Evolutionary conservation across 257 asterid species (phyloP), one percentile per base, ranked within the genome.

Genomic region (Avicennia marina): DNA sequence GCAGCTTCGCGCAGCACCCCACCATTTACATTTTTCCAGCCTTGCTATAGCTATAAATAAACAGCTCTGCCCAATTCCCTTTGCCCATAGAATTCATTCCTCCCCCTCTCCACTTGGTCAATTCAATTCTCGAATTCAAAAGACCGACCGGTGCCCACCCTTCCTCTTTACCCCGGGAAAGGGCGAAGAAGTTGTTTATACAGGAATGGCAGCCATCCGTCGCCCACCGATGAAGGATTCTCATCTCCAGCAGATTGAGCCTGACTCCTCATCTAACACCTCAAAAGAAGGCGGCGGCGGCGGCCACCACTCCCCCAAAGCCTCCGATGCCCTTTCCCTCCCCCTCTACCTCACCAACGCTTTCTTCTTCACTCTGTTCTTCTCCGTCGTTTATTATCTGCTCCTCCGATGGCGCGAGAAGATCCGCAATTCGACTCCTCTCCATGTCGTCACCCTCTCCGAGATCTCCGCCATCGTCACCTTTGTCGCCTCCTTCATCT

Each of bases 381-480:
- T 75, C 81, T 71, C 75, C 58, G 75, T 64, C 40, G 78, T 75
- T 29, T 71, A 75, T 39, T 75, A 12, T 40, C 78, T 75, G 16
- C 72, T 75, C 26, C 47, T 54, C 50, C 71, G 78, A 0, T 75
- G 81, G 81, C 66, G 79, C 0, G 75, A 74, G 61, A 74, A 74
- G 79, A 69, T 74, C 67, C 75, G 73, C 38, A 65, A 69, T 29
- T 71, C 78, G 58, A 63, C 63, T 3, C 81, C 81, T 11, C 78
- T 75, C 45, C 78, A 71, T 20, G 36, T 71, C 51, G 62, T 71
- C 15, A 59, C 61, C n/a, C 57, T 67, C 18, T 75, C 78, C 33
- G 78, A 75, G 57, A 63, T 75, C 29, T 42, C 65, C 22, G 81
- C 81, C 57, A 60, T 75, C 51, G 42, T 68, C 53, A 22, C 66